Conservation (phyloP, 805 yeast species). For the Ogataea pignaliae region DNA sequence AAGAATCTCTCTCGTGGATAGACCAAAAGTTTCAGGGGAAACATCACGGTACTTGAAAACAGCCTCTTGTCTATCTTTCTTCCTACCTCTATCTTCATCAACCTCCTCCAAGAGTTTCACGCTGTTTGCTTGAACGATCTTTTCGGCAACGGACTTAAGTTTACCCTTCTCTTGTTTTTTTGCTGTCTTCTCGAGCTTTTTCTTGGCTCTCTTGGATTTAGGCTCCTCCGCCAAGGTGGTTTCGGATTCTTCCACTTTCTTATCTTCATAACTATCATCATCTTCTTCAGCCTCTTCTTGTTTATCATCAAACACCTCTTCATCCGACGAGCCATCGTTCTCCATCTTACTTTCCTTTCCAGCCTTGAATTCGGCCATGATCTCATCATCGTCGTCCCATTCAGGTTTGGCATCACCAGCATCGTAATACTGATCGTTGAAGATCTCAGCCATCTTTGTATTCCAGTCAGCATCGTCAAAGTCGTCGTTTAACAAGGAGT, state of each 20-base stretch:
- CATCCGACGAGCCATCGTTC: conserved; percentile 36
- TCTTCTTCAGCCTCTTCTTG: conserved; percentile 29
- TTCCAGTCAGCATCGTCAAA: conserved; percentile 94
- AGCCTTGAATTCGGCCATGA: conserved; percentile 35
- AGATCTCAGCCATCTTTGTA: conserved; percentile 72
- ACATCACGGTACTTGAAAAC: conserved; percentile 88
- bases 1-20: conserved; percentile 79
- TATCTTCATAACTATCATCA: conserved; percentile 17
- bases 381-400: conserved; percentile 59
- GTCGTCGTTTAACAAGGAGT: conserved; percentile 76
- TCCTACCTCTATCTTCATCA: conserved; percentile 60
- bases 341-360: conserved; percentile 18
- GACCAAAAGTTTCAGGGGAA: conserved; percentile 89
- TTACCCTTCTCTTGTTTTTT: conserved; percentile 60
- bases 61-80: conserved; percentile 41
- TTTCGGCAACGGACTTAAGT: conserved; percentile 64
- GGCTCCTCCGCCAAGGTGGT: conserved; percentile 22
- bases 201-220: conserved; percentile 50
- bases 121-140: conserved; percentile 72
- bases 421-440: conserved; percentile 79
- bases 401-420: conserved; percentile 54
- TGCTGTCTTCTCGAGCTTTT: conserved; percentile 47
- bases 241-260: conserved; percentile 18
- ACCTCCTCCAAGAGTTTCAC: conserved; percentile 64
- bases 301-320: conserved; percentile 36